Evolutionary conservation across 768 basidiomycete species (phyloP).

Genomic region (Ramaria sp.): DNA sequence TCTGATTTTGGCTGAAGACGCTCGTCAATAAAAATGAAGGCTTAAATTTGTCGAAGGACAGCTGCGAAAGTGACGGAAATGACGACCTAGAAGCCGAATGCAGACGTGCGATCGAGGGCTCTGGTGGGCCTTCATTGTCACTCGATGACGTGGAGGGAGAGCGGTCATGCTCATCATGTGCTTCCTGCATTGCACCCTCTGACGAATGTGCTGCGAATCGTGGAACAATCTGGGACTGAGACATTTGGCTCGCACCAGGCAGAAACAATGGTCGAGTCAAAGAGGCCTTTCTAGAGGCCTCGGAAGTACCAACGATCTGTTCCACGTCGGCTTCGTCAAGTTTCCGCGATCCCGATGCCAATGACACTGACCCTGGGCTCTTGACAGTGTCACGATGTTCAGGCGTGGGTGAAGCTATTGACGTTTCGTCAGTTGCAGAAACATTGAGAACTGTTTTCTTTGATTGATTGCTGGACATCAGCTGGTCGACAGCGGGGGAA

Average conservation of each 20-base stretch:
- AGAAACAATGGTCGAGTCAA: neutral
- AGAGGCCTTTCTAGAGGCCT: neutral
- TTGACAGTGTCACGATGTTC: neutral
- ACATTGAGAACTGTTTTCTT: neutral
- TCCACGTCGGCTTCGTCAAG: slow-evolving; percentile 5
- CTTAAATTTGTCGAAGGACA: slow-evolving; percentile 6
- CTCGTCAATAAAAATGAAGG: slow-evolving; percentile 1
- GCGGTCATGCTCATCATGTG: neutral
- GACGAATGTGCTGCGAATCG: neutral
- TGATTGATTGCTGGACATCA: neutral
- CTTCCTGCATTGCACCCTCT: neutral
- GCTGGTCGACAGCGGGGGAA: neutral
- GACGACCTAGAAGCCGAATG: neutral
- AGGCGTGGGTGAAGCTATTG: neutral
- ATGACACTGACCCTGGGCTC: neutral
- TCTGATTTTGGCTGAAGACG: neutral
- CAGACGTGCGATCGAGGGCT: neutral
- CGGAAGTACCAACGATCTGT: neutral
- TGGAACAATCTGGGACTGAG: neutral
- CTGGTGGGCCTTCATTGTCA: neutral
- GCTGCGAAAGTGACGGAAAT: slow-evolving; percentile 6
- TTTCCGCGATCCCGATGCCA: neutral
- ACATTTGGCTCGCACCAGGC: slow-evolving; percentile 5
- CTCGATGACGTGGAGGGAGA: neutral
- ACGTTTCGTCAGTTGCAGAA: neutral